Base-by-base conservation (phyloP, 305 asterid genomes). In the Fraxinus greggii region DNA sequence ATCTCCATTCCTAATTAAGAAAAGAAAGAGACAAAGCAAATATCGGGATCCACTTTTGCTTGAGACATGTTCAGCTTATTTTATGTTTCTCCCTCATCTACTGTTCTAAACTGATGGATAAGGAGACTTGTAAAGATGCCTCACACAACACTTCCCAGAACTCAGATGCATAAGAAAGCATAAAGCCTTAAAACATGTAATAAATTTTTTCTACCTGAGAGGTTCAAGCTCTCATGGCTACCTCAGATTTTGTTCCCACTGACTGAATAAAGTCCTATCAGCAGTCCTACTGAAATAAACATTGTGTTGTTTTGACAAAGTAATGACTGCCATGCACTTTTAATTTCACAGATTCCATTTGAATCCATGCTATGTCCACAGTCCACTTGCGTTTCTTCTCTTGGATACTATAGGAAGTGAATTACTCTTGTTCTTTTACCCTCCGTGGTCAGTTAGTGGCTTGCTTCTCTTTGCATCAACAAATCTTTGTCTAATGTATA, bases 341-440 rank as follows among this genome's bases (percentile, higher is more conserved):
- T n/a, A 26, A 69, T 69, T 31, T 77, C 75, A 26, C 79, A 23
- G 67, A 77, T 45, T 10, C 38, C 38, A 45, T 36, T 56, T 32
- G 78, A 82, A 67, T 40, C 51, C 13, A 65, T 40, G 81, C 56
- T 70, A 45, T 32, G 7, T 38, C 72, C 28, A 61, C 42, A 61
- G 35, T 26, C 15, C 45, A 81, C 42, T 26, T 32, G 56, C 8
- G 4, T 76, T 17, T 67, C 40, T 42, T 80, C 8, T 72, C 63
- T 72, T 51, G 79, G 63, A 73, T 21, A 1, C 33, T 24, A 19
- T 33, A 48, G 23, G 21, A 76, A 76, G 40, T 65, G 35, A 45
- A 67, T 67, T 72, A 31, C 33, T 59, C 35, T 74, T 32, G 23
- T 76, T 76, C 5, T 81, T 77, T 59, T 32, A 36, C 67, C 79